These are phyloP conservation scores for Lactifluus subvellereus DNA, from an alignment of 768 basidiomycete species.

Conservation along the genomic window DNA sequence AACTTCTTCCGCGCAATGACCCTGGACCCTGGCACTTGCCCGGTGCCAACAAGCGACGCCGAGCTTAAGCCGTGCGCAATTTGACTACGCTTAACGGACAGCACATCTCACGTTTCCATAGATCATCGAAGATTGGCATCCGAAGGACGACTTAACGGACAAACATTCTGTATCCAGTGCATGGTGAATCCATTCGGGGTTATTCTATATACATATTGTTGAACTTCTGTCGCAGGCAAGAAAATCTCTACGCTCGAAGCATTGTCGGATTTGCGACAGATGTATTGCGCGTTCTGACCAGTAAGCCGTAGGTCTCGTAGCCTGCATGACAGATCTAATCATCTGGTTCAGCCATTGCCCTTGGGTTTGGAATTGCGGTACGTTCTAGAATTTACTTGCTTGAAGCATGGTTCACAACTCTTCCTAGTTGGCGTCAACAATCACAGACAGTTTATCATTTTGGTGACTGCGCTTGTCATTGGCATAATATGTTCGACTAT, in stretches of 20 bases:
- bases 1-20: constrained; percentile 71
- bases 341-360: constrained; percentile 74
- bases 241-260: constrained; percentile 90
- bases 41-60: too few relatives aligned
- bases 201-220: background rate
- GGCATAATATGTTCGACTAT: too few relatives aligned
- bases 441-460: too few relatives aligned
- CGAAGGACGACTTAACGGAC: too few relatives aligned
- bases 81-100: too few relatives aligned
- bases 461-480: too few relatives aligned
- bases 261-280: constrained; percentile 86
- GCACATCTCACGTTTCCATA: too few relatives aligned
- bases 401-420: constrained; percentile 5
- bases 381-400: constrained; percentile 27
- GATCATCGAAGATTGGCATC: too few relatives aligned
- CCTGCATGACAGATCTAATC: constrained; percentile 10
- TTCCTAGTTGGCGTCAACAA: constrained; percentile 33
- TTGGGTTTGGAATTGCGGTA: constrained; percentile 99
- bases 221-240: constrained; percentile 47
- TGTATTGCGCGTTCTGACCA: constrained; percentile 92
- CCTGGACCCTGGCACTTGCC: too few relatives aligned
- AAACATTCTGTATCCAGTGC: constrained; percentile 53
- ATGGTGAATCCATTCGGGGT: constrained; percentile 53
- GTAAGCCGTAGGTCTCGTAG: constrained; percentile 42
- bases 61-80: too few relatives aligned